Conservation (phyloP, 2,329 filamentous ascomycete species). For the Herpotrichia juniperi region DNA sequence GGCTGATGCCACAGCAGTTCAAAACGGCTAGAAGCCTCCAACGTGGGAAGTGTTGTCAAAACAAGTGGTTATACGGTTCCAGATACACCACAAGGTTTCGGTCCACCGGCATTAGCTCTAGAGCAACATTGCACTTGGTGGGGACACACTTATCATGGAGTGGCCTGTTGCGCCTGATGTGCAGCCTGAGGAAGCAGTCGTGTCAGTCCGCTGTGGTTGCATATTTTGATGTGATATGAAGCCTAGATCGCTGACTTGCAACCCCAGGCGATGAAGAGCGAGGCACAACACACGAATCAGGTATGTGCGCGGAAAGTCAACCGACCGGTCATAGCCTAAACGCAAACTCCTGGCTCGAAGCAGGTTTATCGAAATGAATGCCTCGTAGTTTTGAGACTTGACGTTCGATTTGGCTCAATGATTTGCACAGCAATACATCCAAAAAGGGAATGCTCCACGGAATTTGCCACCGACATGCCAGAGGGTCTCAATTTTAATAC, state of each 20-base stretch:
- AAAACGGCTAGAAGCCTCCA: neutral
- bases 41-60: neutral
- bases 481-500: neutral
- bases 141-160: neutral
- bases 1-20: constrained; percentile 3
- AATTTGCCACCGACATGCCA: constrained; percentile 17
- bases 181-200: neutral
- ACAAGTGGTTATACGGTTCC: neutral
- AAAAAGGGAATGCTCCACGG: constrained; percentile 2
- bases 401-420: constrained; percentile 19
- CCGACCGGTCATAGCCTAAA: neutral
- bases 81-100: neutral
- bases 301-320: neutral
- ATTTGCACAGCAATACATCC: constrained; percentile 15
- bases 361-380: neutral
- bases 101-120: constrained; percentile 1
- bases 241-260: neutral
- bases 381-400: constrained; percentile 3
- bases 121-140: neutral
- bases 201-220: neutral
- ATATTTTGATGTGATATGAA: neutral
- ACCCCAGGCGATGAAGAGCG: neutral
- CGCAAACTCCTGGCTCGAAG: neutral
- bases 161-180: neutral
- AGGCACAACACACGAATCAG: neutral